Conservation (phyloP, 2,329 filamentous ascomycete genomes). For the Cladosporium sphaerospermum region DNA sequence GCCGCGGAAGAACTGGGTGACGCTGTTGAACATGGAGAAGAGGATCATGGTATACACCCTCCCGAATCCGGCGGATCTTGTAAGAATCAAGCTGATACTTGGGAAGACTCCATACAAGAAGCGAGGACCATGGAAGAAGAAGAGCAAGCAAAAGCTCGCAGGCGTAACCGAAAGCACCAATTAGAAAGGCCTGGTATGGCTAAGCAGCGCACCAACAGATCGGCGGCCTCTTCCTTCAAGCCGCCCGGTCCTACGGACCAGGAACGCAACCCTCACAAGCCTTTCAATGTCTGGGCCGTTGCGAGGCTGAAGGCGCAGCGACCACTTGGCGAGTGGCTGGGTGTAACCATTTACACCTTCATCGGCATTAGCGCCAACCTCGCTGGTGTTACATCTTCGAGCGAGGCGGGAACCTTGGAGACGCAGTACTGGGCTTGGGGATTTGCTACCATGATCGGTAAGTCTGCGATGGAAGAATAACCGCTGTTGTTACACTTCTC, state of each 20-base stretch:
- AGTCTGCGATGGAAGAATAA: neutral
- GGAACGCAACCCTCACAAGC: slow-evolving; percentile 1
- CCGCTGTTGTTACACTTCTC: too few relatives aligned
- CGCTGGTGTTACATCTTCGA: slow-evolving; percentile 36
- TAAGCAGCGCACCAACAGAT: neutral
- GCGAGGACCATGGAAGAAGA: slow-evolving; percentile 8
- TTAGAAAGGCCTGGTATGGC: neutral
- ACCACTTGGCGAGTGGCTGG: slow-evolving; percentile 56
- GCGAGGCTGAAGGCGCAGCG: slow-evolving; percentile 49
- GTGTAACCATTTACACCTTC: slow-evolving; percentile 33
- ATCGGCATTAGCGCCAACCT: slow-evolving; percentile 24
- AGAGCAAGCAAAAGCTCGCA: slow-evolving; percentile 5
- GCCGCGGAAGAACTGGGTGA: slow-evolving; percentile 1
- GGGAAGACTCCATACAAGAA: slow-evolving; percentile 7
- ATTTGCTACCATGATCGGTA: slow-evolving; percentile 43
- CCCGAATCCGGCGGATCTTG: too few relatives aligned
- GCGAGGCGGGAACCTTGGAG: slow-evolving; percentile 18
- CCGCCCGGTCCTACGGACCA: neutral
- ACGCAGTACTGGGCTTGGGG: slow-evolving; percentile 42
- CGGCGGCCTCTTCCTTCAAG: neutral
- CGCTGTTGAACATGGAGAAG: slow-evolving; percentile 1
- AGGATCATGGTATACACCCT: neutral
- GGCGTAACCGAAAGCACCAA: slow-evolving; percentile 5
- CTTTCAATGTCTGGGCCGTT: slow-evolving; percentile 46
- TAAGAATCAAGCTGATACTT: neutral